phyloP scores from a whole-genome alignment of 73 alveolate species.

The Paraurostyla sp. region DNA sequence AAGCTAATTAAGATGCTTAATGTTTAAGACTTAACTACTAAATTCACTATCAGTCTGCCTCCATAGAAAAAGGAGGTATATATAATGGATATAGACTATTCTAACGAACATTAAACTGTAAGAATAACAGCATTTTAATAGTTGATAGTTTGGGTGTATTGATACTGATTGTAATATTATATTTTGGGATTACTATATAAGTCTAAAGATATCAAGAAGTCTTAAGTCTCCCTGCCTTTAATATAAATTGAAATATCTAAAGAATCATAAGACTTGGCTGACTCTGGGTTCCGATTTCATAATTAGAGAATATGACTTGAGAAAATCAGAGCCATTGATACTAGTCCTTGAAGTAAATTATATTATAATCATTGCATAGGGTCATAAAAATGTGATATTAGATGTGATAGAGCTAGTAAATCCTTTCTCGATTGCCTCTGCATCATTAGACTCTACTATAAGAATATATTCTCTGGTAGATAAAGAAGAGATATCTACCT shows the following conservation, averaged over 20 bases:
- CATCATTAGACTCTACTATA: conserved; percentile 92
- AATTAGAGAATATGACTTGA: conserved; percentile 82
- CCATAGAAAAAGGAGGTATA: conserved; percentile 64
- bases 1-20: conserved; percentile 45
- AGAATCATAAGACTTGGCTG: conserved; percentile 94
- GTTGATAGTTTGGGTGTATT: conserved; percentile 66
- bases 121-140: background rate
- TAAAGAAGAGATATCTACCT: conserved; percentile 80
- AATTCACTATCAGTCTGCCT: conserved; percentile 24
- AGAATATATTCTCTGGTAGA: conserved; percentile 89
- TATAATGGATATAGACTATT: conserved; percentile 47
- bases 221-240: conserved; percentile 81
- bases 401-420: conserved; percentile 89
- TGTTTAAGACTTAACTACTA: background rate
- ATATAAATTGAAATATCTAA: conserved; percentile 91
- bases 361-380: conserved; percentile 64
- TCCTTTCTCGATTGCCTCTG: conserved; percentile 94
- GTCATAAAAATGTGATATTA: conserved; percentile 89
- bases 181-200: conserved; percentile 84
- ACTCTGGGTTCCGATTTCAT: conserved; percentile 92
- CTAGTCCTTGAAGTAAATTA: background rate
- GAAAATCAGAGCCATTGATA: conserved; percentile 16
- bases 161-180: conserved; percentile 85
- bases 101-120: conserved; percentile 34
- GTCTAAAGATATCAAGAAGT: conserved; percentile 74